phyloP scores from a whole-genome alignment of 2,329 filamentous ascomycete genomes.

The Fusarium illudens region DNA sequence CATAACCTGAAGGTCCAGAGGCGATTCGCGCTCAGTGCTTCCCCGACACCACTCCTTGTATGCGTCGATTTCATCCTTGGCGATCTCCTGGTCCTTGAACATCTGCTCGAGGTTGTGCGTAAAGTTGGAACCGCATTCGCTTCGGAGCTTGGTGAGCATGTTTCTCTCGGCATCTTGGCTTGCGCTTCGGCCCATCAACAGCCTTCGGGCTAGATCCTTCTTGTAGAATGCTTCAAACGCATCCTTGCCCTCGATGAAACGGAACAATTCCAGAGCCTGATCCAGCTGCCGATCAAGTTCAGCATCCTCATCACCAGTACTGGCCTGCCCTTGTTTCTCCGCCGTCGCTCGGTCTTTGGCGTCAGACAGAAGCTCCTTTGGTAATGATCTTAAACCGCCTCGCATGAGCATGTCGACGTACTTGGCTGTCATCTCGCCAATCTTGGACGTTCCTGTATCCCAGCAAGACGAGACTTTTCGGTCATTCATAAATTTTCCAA shows the following conservation, averaged over 20 bases:
- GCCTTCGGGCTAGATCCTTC: slow-evolving; percentile 87
- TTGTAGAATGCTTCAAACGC: slow-evolving; percentile 99
- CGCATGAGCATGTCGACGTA: slow-evolving; percentile 91
- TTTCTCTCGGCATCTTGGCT: slow-evolving; percentile 95
- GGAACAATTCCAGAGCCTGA: slow-evolving; percentile 91
- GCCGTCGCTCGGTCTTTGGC: slow-evolving; percentile 64
- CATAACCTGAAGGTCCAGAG: slow-evolving; percentile 77
- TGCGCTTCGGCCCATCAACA: slow-evolving; percentile 91
- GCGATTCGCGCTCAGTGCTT: slow-evolving; percentile 56
- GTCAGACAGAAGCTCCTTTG: slow-evolving; percentile 72
- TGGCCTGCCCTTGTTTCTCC: slow-evolving; percentile 70
- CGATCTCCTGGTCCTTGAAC: slow-evolving; percentile 98
- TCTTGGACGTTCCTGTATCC: slow-evolving; percentile 87
- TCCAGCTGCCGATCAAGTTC: slow-evolving; percentile 93
- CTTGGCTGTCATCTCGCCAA: slow-evolving; percentile 98
- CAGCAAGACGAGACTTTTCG: slow-evolving; percentile 76
- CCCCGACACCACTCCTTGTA: slow-evolving; percentile 76
- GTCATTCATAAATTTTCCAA: slow-evolving; percentile 92
- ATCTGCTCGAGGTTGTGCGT: slow-evolving; percentile 98
- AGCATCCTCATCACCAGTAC: slow-evolving; percentile 84
- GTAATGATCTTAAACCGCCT: slow-evolving; percentile 85
- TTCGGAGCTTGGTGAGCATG: slow-evolving; percentile 91
- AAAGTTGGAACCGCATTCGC: slow-evolving; percentile 92
- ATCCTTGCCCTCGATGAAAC: slow-evolving; percentile 96
- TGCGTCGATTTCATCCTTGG: slow-evolving; percentile 89